Evolutionary conservation across 1,284 basidiomycete genomes (phyloP).

Genomic region (Pascua guehoae): DNA sequence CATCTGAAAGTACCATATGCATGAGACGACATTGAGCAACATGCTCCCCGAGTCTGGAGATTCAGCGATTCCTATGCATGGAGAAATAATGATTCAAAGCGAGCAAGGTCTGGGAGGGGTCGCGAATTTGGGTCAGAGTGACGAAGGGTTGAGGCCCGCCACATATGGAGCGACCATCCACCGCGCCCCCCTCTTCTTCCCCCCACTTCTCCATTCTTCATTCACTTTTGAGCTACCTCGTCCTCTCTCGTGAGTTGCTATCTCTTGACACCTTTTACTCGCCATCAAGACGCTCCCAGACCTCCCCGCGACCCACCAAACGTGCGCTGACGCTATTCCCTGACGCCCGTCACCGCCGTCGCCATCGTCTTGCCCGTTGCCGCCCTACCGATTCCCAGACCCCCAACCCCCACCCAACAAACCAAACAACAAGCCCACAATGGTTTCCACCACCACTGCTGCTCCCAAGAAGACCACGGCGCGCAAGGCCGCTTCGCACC

Average conservation of each 20-base stretch:
- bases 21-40: background rate
- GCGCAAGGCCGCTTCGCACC: slow-evolving; percentile 44
- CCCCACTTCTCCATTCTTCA: slow-evolving; percentile 3
- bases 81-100: too few relatives aligned
- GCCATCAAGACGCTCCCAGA: background rate
- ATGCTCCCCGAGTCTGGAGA: too few relatives aligned
- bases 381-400: background rate
- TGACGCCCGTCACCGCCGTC: slow-evolving; percentile 3
- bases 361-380: background rate
- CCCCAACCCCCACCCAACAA: background rate
- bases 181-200: slow-evolving; percentile 7
- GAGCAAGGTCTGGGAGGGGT: too few relatives aligned
- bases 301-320: background rate
- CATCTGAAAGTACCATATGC: background rate
- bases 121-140: too few relatives aligned
- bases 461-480: slow-evolving; percentile 39
- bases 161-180: slow-evolving; percentile 2
- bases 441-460: slow-evolving; percentile 37
- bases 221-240: background rate
- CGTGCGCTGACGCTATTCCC: slow-evolving; percentile 8
- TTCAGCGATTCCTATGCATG: background rate
- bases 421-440: slow-evolving; percentile 21
- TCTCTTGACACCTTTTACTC: background rate
- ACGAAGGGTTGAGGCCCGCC: background rate
- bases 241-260: background rate